These are phyloP conservation scores for Alternaria novae-zelandiae DNA, from an alignment of 2,329 filamentous ascomycete species.

Conservation along the genomic window DNA sequence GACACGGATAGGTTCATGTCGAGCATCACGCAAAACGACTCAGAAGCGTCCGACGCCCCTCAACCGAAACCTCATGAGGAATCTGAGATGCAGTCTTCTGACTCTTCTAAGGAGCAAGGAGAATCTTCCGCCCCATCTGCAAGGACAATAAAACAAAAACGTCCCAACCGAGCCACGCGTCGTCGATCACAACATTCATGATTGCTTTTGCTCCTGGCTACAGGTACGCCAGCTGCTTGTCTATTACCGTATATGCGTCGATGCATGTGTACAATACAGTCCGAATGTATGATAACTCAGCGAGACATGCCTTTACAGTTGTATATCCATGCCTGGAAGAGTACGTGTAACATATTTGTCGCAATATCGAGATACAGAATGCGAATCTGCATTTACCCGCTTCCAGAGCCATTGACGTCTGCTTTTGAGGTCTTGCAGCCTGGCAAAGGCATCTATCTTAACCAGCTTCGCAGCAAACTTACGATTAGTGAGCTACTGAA, in stretches of 20 bases:
- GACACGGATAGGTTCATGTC: neutral
- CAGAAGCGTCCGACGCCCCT: neutral
- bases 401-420: neutral
- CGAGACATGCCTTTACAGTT: neutral
- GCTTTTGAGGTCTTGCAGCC: neutral
- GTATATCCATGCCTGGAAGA: neutral
- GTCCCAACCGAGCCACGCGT: neutral
- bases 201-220: neutral
- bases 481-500: neutral
- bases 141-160: neutral
- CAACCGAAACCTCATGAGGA: neutral
- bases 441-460: neutral
- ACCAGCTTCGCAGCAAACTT: neutral
- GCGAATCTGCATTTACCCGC: neutral
- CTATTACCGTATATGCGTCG: neutral
- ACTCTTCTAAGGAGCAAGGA: neutral
- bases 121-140: neutral
- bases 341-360: neutral
- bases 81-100: neutral
- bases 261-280: neutral
- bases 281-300: neutral
- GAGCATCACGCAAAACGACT: neutral
- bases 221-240: neutral
- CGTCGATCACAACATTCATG: neutral
- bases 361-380: neutral